Conservation (phyloP, 2,329 filamentous ascomycete genomes). For the Didymella pinodella region DNA sequence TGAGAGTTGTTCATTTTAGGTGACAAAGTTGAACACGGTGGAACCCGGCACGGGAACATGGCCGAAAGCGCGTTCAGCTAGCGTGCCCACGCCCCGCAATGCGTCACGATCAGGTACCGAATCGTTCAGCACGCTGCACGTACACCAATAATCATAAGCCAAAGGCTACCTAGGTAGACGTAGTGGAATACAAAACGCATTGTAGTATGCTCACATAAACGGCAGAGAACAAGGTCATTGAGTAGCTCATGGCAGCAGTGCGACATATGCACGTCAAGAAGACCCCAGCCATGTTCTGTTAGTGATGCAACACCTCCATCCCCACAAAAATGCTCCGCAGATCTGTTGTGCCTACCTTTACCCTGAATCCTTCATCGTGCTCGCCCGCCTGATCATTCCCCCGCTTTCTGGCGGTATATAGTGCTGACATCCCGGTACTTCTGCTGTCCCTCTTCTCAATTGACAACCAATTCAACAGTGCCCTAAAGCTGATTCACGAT, state of each 20-base stretch:
- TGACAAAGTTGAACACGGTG: background rate
- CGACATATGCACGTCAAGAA: background rate
- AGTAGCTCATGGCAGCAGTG: background rate
- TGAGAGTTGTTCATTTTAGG: constrained; percentile 89
- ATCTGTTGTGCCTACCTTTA: constrained; percentile 14
- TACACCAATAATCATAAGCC: background rate
- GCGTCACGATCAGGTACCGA: constrained; percentile 7
- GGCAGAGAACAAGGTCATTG: background rate
- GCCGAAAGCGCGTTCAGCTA: constrained; percentile 11
- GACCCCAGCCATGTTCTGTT: background rate
- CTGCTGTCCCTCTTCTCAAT: background rate
- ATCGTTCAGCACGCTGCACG: background rate
- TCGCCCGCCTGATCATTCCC: constrained; percentile 7
- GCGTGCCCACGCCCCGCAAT: constrained; percentile 16
- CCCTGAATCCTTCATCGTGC: constrained; percentile 10
- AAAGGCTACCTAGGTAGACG: background rate
- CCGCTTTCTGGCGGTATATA: constrained; percentile 13
- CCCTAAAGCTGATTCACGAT: constrained; percentile 18
- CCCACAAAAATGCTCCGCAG: constrained; percentile 15
- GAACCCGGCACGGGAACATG: constrained; percentile 6
- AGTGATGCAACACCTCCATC: constrained; percentile 2
- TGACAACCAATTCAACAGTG: background rate
- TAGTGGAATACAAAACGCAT: background rate
- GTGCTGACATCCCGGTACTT: background rate
- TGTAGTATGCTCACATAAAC: background rate